Conservation (phyloP, 2,329 filamentous ascomycete genomes). For the Cylindrodendrum hubeiense region DNA sequence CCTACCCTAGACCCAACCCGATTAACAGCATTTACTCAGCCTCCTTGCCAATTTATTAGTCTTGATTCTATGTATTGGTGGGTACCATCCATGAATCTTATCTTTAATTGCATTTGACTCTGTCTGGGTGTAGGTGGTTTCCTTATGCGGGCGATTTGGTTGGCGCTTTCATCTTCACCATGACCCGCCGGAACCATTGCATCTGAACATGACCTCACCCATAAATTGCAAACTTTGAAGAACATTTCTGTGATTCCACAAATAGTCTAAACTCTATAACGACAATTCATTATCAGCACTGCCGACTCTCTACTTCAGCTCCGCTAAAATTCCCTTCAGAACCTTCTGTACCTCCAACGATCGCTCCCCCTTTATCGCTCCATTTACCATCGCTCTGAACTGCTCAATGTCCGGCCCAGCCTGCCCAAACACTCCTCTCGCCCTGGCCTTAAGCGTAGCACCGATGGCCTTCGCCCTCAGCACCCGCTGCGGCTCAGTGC, state of each 20-base stretch:
- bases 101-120: too few relatives aligned
- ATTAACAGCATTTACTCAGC: too few relatives aligned
- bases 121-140: too few relatives aligned
- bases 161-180: too few relatives aligned
- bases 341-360: conserved; percentile 60
- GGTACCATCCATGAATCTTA: too few relatives aligned
- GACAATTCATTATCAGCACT: not conserved
- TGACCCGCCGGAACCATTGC: too few relatives aligned
- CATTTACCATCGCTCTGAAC: conserved; percentile 48
- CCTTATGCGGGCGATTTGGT: too few relatives aligned
- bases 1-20: too few relatives aligned
- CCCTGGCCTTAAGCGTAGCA: conserved; percentile 56
- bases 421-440: conserved; percentile 57
- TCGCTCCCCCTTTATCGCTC: conserved; percentile 56
- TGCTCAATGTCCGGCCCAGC: conserved; percentile 42
- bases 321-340: conserved; percentile 52
- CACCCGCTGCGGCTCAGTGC: conserved; percentile 65
- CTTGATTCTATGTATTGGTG: too few relatives aligned
- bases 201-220: too few relatives aligned
- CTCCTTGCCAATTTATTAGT: too few relatives aligned
- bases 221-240: not conserved
- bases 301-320: conserved; percentile 39
- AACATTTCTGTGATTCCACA: not conserved
- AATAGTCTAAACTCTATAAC: not conserved
- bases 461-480: conserved; percentile 60